Evolutionary conservation across 352 stramenopile species (phyloP).

Genomic region (Phytopythium ostracodes): DNA sequence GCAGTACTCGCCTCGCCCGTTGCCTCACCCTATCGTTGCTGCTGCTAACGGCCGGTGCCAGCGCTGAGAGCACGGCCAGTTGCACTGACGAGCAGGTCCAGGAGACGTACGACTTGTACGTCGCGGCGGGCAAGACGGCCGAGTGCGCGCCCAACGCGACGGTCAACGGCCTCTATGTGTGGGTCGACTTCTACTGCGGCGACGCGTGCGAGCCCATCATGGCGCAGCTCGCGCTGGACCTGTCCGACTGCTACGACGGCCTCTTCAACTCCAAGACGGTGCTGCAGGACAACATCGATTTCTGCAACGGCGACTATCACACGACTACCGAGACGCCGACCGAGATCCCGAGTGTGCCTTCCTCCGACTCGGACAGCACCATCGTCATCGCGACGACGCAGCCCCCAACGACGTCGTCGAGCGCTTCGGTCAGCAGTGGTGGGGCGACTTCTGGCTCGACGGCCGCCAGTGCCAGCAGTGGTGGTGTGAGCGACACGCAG

Average conservation of each 20-base stretch:
- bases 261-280: not conserved
- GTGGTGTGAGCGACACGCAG: not conserved
- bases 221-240: conserved; percentile 1
- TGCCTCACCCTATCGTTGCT: not conserved
- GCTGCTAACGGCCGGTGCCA: not conserved
- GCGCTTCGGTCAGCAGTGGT: not conserved
- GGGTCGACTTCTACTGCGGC: conserved; percentile 4
- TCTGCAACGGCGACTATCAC: not conserved
- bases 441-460: not conserved
- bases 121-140: not conserved
- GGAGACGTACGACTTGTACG: not conserved
- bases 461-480: not conserved
- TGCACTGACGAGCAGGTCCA: conserved; percentile 1
- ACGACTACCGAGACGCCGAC: not conserved
- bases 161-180: conserved; percentile 4
- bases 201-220: conserved; percentile 3
- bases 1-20: not conserved
- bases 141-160: conserved; percentile 4
- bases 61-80: not conserved
- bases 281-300: not conserved
- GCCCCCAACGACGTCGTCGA: not conserved
- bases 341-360: not conserved
- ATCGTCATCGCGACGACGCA: conserved; percentile 3
- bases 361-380: not conserved
- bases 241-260: conserved; percentile 5